A percentile compares a stretch with the other conserved stretches of the same genome.
phyloP scores from a whole-genome alignment of 1,139 yeast species.

The Kodamaea fungicola region DNA sequence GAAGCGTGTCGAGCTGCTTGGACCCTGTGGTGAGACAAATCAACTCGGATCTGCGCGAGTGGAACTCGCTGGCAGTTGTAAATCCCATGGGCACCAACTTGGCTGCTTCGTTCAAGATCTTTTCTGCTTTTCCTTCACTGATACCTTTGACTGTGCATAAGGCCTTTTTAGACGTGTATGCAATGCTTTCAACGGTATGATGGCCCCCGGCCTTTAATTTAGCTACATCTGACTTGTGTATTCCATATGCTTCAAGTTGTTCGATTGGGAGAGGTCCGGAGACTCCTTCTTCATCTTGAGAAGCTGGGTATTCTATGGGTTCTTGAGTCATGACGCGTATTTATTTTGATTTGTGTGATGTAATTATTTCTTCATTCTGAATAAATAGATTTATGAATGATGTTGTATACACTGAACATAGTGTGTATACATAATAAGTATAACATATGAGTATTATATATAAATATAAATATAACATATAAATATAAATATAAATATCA shows the following conservation, averaged over 20 bases:
- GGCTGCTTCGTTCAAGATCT: slow-evolving; percentile 76
- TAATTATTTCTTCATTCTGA: background rate
- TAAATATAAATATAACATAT: no score
- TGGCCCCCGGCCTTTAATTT: slow-evolving; percentile 81
- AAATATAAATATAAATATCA: no score
- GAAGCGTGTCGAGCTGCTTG: slow-evolving; percentile 83
- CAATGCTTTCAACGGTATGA: slow-evolving; percentile 88
- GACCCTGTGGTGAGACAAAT: slow-evolving; percentile 95
- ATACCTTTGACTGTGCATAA: slow-evolving; percentile 82
- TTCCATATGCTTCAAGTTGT: slow-evolving; percentile 76
- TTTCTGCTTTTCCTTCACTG: slow-evolving; percentile 93
- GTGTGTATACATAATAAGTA: no score
- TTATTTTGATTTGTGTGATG: background rate
- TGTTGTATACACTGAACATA: no score
- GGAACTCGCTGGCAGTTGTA: slow-evolving; percentile 95
- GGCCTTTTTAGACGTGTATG: slow-evolving; percentile 81
- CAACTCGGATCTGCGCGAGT: slow-evolving; percentile 82
- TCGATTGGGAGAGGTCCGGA: slow-evolving; percentile 46
- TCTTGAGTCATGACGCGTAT: slow-evolving; percentile 15
- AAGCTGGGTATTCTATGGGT: slow-evolving; percentile 7
- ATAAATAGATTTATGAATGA: no score
- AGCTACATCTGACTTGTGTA: slow-evolving; percentile 71
- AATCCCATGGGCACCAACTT: slow-evolving; percentile 93
- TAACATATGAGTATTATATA: no score
- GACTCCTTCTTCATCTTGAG: slow-evolving; percentile 35